Base-by-base conservation (phyloP, 768 basidiomycete species). In the Trametes cubensis region DNA sequence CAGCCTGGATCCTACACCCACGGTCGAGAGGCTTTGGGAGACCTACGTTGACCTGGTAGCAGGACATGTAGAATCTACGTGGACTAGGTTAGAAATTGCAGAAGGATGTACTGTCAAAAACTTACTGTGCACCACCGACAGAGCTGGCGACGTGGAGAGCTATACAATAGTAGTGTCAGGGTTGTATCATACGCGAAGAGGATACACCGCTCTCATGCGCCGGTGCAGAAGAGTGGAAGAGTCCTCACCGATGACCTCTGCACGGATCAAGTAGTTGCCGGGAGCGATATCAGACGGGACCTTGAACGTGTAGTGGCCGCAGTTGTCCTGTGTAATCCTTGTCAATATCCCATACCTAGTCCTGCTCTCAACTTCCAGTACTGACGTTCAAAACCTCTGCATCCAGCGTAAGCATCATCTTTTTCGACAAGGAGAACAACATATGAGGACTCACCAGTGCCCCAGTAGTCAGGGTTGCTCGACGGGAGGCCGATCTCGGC, bases 71-170 rank as follows among this genome's bases (percentile, higher is more conserved):
- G 62, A 79, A 77, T 53, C 71, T 74, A 51, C 10, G n/a, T 5
- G 18, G 25, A 41, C 18, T 28, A n/a, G 25, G 21, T 60, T 13
- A 55, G 51, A 5, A 17, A 25, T 14, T 20, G 25, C 15, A 26
- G 30, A 20, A 34, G 28, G 10, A 34, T 11, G 11, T 34, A 28
- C 42, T n/a, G 14, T 41, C n/a, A 7, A 46, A 14, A 2, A 66
- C 74, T 62, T 61, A 76, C 74, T 79, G 85, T 72, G 85, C 71
- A 39, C 76, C 77, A 25, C 68, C 64, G 11, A 65, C 41, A 60
- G 75, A 59, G 66, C 82, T 80, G 53, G 85, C 85, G 48, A 85
- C 85, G 66, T 81, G 81, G 23, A 82, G 76, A 58, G 80, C 79
- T 76, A 54, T 20, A 25, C 38, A 28, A 26, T 40, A 50, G n/a